Evolutionary conservation across 768 basidiomycete genomes (phyloP), one percentile per base, ranked within the genome.

Genomic region (Pisolithus sp.): DNA sequence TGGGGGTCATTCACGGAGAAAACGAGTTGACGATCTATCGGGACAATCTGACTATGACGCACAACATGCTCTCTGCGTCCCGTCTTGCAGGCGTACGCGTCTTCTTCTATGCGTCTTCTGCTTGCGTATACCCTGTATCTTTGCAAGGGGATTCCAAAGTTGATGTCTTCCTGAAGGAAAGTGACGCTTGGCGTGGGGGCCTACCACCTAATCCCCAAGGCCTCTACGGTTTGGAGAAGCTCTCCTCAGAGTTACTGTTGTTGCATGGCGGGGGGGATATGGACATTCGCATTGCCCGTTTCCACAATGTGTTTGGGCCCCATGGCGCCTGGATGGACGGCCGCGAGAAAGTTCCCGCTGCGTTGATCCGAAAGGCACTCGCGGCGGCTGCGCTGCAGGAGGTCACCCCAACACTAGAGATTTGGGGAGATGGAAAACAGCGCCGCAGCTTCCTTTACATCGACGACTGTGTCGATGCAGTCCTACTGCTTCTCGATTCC

Each of bases 301-400:
- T 83, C 53, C 81, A 83, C 48, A 82, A 83, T 49, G 69, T 83
- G 13, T 82, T 71, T 52, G 81, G 81, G 10, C 81, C 79, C 1
- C 69, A 73, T 8, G 78, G 77, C 0, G 67, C 76, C 1, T 83
- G 78, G 78, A 67, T 62, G 45, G 69, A 73, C 36, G 82, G 82
- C 0, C 73, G 73, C 9, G 82, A 83, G 64, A 82, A 82, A 57
- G 81, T 66, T 1, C 80, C 80, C 0, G 81, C 80, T 7, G 79
- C 82, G 0, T 55, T 83, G 50, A 62, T 80, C 26, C 75, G 81
- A 6, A 83, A 82, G 56, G 78, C 78, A 1, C 42, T 75, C 13
- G 72, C 71, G 39, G 48, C 49, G 12, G 42, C 40, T 5, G 23
- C 4, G 10, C 49, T 52, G 9, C 24, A 50, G 7, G 47, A 31